Evolutionary conservation across 345 rosid genomes (phyloP), one percentile per base, ranked within the genome.

Genomic region (Gossypium raimondii): DNA sequence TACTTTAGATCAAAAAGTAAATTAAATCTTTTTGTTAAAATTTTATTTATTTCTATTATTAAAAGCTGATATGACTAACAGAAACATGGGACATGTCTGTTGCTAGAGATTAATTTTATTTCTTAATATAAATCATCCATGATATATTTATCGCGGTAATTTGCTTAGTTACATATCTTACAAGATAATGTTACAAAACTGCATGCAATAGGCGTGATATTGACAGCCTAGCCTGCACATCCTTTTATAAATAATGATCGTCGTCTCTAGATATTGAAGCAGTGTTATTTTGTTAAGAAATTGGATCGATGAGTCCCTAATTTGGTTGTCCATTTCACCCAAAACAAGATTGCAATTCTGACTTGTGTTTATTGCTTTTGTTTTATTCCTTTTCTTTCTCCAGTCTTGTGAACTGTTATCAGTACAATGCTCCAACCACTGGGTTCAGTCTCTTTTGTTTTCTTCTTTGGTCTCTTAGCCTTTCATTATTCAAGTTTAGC

Each of bases 401-500:
- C 7, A 10, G 24, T 58, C 62, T 20, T 22, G 62, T 58, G 51
- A 47, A 47, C 14, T 47, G 3, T 55, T 52, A 52, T 61, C 75
- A 62, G 22, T 62, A 38, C 75, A 18, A 20, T 45, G 14, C 29
- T 43, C 41, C 44, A 9, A 8, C 73, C 83, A 80, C 75, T 70
- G 85, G 80, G 75, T 67, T 67, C 75, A 67, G 25, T 25, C 67
- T 78, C 56, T 77, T 83, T 79, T 81, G 58, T 62, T 68, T 75
- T 27, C 20, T 74, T 56, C 27, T 56, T 57, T 22, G 27, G 27
- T 3, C 12, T 10, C 13, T 61, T 18, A 27, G 61, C 13, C 27
- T 56, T 25, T 12, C 1, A 34, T 34, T 34, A 34, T 34, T 34
- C 20, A 4, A 18, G 9, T 8, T n/a, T 55, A n/a, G 18, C 22